A percentile compares a stretch with the other conserved stretches of the same genome.
Conservation (phyloP, 768 basidiomycete genomes). For the Inosperma sp. region DNA sequence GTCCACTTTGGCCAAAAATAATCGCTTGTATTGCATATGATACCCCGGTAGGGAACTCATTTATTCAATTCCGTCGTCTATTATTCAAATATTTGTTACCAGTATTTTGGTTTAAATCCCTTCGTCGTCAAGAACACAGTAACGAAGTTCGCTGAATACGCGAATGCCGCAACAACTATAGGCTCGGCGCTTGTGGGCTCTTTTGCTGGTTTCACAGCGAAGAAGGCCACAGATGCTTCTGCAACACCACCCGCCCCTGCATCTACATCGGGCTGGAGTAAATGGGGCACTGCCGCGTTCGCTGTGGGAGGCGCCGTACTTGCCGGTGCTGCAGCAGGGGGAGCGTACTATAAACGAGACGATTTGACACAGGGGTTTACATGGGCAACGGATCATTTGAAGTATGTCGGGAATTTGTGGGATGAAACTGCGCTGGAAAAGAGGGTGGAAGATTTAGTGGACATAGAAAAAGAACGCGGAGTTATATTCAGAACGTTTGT, state of each 20-base stretch:
- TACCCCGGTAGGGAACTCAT: conserved; percentile 62
- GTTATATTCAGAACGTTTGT: conserved; percentile 73
- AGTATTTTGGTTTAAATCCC: conserved; percentile 90
- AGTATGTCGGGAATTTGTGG: conserved; percentile 84
- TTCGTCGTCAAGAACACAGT: conserved; percentile 80
- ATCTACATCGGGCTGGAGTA: conserved; percentile 17
- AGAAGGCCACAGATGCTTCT: conserved; percentile 34
- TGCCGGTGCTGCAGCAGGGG: conserved; percentile 80
- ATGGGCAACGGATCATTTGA: conserved; percentile 86
- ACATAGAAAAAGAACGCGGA: conserved; percentile 55
- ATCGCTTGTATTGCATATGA: conserved; percentile 85
- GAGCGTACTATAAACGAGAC: conserved; percentile 77
- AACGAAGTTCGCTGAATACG: conserved; percentile 68
- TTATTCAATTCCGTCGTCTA: background rate
- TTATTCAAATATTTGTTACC: conserved; percentile 1
- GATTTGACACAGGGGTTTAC: conserved; percentile 65
- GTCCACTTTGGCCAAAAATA: conserved; percentile 84
- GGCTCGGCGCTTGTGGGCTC: conserved; percentile 60
- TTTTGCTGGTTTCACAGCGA: conserved; percentile 45
- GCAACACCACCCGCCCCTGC: conserved; percentile 23
- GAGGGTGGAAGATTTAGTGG: conserved; percentile 59
- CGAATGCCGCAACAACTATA: conserved; percentile 57
- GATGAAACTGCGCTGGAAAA: conserved; percentile 57
- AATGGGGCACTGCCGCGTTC: conserved; percentile 38
- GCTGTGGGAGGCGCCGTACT: conserved; percentile 69